phyloP scores from a whole-genome alignment of 1,284 basidiomycete species.

The Cutaneotrichosporon mucoides region DNA sequence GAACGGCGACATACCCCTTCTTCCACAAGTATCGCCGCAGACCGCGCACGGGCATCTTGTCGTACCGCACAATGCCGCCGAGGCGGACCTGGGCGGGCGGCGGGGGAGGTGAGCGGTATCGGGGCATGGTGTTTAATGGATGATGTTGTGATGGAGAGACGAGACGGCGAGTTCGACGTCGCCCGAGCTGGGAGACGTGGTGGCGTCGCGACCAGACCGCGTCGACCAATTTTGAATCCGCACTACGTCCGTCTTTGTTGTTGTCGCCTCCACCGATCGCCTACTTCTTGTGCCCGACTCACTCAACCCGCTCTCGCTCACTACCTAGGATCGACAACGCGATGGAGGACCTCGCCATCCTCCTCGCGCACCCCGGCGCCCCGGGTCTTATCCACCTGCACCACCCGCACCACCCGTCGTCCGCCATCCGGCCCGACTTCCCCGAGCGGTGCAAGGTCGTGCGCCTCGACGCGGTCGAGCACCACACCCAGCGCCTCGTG shows the following conservation, averaged over 20 bases:
- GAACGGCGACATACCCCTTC: conserved; percentile 20
- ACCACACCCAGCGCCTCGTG: conserved; percentile 62
- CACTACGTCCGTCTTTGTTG: not conserved
- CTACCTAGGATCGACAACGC: not conserved
- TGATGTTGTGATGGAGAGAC: not conserved
- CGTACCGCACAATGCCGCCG: conserved; percentile 19
- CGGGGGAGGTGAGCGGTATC: conserved; percentile 22
- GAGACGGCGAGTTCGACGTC: no score
- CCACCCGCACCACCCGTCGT: conserved; percentile 56
- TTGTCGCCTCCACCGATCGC: no score
- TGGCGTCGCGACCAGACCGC: not conserved
- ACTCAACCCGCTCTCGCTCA: not conserved
- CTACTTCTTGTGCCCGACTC: no score
- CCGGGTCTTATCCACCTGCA: conserved; percentile 69
- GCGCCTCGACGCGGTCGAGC: conserved; percentile 60
- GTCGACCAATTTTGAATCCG: conserved; percentile 4
- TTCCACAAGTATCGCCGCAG: conserved; percentile 31
- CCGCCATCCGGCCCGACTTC: conserved; percentile 27
- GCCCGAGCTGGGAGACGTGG: no score
- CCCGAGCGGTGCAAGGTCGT: conserved; percentile 49
- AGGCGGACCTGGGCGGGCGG: conserved; percentile 15
- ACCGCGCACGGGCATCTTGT: conserved; percentile 15
- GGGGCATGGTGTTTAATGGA: conserved; percentile 20
- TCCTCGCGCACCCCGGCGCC: conserved; percentile 54
- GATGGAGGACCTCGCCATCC: conserved; percentile 47